Conservation (phyloP, 805 yeast genomes). For the Metschnikowia henanensis region DNA sequence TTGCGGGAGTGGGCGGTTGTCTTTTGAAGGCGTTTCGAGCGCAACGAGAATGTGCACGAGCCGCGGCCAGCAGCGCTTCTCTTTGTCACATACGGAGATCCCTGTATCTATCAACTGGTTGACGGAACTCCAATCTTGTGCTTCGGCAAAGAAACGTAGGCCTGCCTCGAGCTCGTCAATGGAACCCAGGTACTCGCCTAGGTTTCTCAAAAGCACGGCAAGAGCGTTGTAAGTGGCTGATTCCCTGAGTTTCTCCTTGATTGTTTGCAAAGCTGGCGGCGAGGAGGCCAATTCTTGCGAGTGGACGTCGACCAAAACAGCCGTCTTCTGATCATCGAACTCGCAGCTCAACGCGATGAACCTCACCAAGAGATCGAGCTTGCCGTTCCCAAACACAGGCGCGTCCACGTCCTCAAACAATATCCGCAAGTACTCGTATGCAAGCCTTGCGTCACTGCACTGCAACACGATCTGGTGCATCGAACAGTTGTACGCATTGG, state of each 20-base stretch:
- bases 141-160: slow-evolving; percentile 26
- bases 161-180: slow-evolving; percentile 28
- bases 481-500: slow-evolving; percentile 37
- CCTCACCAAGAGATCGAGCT: slow-evolving; percentile 14
- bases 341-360: slow-evolving; percentile 28
- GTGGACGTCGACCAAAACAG: slow-evolving; percentile 17
- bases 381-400: not conserved
- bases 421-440: slow-evolving; percentile 32
- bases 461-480: slow-evolving; percentile 40
- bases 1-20: not conserved
- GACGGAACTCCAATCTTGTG: not conserved
- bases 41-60: slow-evolving; percentile 27
- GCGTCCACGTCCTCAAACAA: slow-evolving; percentile 21
- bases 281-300: slow-evolving; percentile 2
- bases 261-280: not conserved
- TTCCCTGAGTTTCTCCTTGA: slow-evolving; percentile 21
- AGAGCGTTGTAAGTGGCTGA: slow-evolving; percentile 29
- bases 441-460: slow-evolving; percentile 19
- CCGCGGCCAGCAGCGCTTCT: slow-evolving; percentile 31
- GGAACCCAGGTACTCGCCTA: slow-evolving; percentile 29
- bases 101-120: slow-evolving; percentile 9
- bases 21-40: slow-evolving; percentile 15
- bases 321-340: slow-evolving; percentile 18
- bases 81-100: slow-evolving; percentile 14
- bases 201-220: slow-evolving; percentile 28